These are phyloP conservation scores for Saccharomyces hybrid DNA, from an alignment of 1,139 yeast genomes.

Conservation along the genomic window DNA sequence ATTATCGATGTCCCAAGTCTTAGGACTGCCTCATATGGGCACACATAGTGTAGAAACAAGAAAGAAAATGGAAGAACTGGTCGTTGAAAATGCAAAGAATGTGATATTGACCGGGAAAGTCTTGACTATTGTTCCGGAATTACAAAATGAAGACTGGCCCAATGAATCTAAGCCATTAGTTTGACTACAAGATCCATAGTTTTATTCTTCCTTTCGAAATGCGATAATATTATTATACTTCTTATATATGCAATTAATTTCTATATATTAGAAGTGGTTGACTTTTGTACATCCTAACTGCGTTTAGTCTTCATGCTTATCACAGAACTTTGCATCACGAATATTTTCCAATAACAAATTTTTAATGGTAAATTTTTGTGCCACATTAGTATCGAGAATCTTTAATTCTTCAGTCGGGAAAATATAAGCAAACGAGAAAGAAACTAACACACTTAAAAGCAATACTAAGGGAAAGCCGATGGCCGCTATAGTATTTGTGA, in stretches of 20 bases:
- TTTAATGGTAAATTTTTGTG: slow-evolving; percentile 34
- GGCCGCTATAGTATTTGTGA: slow-evolving; percentile 82
- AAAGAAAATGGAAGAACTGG: slow-evolving; percentile 47
- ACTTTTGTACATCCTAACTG: not conserved
- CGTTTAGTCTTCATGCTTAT: not conserved
- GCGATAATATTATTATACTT: not conserved
- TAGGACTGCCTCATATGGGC: slow-evolving; percentile 77
- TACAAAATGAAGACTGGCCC: slow-evolving; percentile 32
- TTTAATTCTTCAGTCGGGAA: slow-evolving; percentile 57
- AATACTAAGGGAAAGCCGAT: slow-evolving; percentile 91
- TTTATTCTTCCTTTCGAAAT: not conserved
- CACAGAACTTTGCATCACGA: slow-evolving; percentile 4
- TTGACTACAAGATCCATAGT: not conserved
- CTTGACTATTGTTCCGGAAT: slow-evolving; percentile 61
- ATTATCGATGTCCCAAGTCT: slow-evolving; percentile 45
- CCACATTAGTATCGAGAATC: slow-evolving; percentile 49
- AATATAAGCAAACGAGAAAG: slow-evolving; percentile 47
- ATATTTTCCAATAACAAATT: slow-evolving; percentile 28
- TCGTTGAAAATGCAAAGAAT: slow-evolving; percentile 35
- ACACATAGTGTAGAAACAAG: slow-evolving; percentile 59
- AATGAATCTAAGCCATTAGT: slow-evolving; percentile 8
- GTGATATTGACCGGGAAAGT: slow-evolving; percentile 54
- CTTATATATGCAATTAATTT: not conserved
- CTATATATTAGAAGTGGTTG: not conserved
- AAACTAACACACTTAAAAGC: slow-evolving; percentile 60